Conservation (phyloP, 371 early-diverging fungal genomes). For the Choanephora cucurbitarum region DNA sequence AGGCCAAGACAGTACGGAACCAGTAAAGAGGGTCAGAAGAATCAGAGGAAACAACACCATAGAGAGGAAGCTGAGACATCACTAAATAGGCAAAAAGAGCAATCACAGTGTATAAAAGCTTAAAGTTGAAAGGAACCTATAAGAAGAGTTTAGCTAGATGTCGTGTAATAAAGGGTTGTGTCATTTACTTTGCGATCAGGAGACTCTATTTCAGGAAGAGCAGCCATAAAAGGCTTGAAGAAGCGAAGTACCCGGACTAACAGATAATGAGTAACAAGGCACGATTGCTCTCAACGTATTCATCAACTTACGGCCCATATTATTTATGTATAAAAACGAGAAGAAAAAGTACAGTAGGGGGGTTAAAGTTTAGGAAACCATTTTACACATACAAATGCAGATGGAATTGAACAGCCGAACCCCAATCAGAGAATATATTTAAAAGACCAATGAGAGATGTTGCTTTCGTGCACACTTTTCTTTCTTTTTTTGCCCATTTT, state of each 20-base stretch:
- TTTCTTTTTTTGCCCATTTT: no score
- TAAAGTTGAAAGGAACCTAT: conserved; percentile 96
- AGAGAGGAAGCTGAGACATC: conserved; percentile 99
- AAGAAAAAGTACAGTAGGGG: background rate
- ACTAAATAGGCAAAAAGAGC: conserved; percentile 98
- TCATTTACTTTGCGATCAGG: conserved; percentile 91
- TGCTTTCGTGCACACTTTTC: no score
- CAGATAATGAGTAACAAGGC: background rate
- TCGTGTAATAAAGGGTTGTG: background rate
- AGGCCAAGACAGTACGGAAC: conserved; percentile 99
- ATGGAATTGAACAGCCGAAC: no score
- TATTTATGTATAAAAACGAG: conserved; percentile 10
- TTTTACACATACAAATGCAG: no score
- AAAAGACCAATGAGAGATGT: conserved; percentile 1
- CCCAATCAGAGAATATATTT: conserved; percentile 3
- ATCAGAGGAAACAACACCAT: conserved; percentile 99
- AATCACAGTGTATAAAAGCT: conserved; percentile 98
- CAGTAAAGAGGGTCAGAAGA: conserved; percentile 98
- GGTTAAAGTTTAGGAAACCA: no score
- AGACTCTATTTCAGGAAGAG: conserved; percentile 96
- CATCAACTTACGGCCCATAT: conserved; percentile 28
- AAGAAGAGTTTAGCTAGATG: background rate
- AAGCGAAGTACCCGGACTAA: conserved; percentile 94
- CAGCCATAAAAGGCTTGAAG: conserved; percentile 97
- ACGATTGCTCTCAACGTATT: no score